A percentile compares a stretch with the other conserved stretches of the same genome.
phyloP scores from a whole-genome alignment of 2,329 filamentous ascomycete species.

The Paramyrothecium roridum region DNA sequence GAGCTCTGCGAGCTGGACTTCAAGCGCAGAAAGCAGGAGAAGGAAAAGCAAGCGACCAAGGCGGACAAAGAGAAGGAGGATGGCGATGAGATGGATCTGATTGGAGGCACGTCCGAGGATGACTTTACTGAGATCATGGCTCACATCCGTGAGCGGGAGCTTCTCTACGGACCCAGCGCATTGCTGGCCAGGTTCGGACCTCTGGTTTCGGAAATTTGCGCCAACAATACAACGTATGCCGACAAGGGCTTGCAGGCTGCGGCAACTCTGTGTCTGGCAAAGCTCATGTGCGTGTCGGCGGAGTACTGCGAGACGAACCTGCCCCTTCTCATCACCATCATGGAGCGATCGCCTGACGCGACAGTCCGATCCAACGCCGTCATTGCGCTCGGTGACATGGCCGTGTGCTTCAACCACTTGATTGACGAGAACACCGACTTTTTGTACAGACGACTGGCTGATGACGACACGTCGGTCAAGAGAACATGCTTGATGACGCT shows the following conservation, averaged over 20 bases:
- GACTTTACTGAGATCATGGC: conserved; percentile 86
- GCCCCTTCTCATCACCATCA: conserved; percentile 92
- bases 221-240: conserved; percentile 88
- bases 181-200: conserved; percentile 89
- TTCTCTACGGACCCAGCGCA: conserved; percentile 78
- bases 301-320: conserved; percentile 96
- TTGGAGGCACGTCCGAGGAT: conserved; percentile 92
- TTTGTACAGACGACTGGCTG: conserved; percentile 88
- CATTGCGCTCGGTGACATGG: conserved; percentile 97
- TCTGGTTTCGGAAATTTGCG: conserved; percentile 88
- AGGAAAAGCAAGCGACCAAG: conserved; percentile 63
- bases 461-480: conserved; percentile 86
- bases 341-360: conserved; percentile 89
- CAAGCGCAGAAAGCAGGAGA: conserved; percentile 90
- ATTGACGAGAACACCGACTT: conserved; percentile 99
- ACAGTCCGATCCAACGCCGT: conserved; percentile 95
- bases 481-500: conserved; percentile 97
- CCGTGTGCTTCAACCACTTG: conserved; percentile 97
- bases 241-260: conserved; percentile 89
- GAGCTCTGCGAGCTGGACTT: conserved; percentile 98
- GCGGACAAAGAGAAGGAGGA: conserved; percentile 58
- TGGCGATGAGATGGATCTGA: conserved; percentile 89
- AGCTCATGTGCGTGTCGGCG: conserved; percentile 96
- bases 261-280: conserved; percentile 90
- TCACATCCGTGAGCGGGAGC: conserved; percentile 78